Percentiles rank a stretch among this genome's conserved stretches.
These are phyloP conservation scores for Sinapis alba DNA, from an alignment of 441 rosid species.

Conservation along the genomic window DNA sequence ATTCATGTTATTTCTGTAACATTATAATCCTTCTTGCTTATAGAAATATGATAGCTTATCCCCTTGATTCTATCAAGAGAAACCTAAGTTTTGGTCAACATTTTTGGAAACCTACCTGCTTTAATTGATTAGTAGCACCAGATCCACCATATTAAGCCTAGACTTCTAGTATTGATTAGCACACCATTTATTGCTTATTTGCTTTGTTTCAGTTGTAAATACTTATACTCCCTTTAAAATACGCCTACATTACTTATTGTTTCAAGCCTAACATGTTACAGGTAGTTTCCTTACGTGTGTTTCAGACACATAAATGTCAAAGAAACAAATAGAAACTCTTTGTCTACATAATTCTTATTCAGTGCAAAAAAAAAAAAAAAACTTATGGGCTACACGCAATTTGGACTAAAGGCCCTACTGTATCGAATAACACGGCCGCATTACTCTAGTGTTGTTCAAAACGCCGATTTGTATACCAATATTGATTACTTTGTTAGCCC, in stretches of 20 bases:
- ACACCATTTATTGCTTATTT: background rate
- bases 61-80: background rate
- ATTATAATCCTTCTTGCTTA: background rate
- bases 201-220: background rate
- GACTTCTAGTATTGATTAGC: background rate
- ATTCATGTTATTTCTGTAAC: background rate
- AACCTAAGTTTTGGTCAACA: background rate
- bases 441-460: background rate
- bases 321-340: background rate
- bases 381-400: background rate
- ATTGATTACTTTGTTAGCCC: background rate
- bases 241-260: background rate
- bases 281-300: background rate
- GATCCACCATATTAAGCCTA: background rate
- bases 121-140: background rate
- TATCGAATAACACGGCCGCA: background rate
- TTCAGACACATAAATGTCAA: background rate
- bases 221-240: background rate
- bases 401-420: conserved; percentile 2
- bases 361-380: no score
- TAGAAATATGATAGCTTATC: background rate
- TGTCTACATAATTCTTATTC: background rate
- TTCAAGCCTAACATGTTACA: background rate
- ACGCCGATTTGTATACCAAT: background rate
- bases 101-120: background rate